These are phyloP conservation scores for Pleurotus giganteus DNA, from an alignment of 768 basidiomycete species.

Conservation along the genomic window DNA sequence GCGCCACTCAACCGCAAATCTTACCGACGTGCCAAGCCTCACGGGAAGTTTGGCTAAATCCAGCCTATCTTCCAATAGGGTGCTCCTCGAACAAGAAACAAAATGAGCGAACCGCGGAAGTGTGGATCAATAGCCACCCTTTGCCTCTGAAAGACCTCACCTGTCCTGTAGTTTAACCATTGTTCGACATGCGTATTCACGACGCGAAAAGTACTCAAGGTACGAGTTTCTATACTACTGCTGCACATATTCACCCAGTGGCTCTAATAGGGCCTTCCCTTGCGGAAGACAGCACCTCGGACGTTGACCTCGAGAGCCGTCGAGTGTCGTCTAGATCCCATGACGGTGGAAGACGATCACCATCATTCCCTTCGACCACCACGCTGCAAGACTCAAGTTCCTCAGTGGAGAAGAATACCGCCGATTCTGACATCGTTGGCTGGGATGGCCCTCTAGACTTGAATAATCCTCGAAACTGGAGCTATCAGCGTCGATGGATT, in stretches of 20 bases:
- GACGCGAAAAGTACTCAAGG: background rate
- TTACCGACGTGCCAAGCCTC: background rate
- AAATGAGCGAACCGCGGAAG: background rate
- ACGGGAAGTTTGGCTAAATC: background rate
- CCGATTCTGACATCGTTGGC: constrained; percentile 17
- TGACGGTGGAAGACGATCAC: background rate
- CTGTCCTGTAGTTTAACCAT: background rate
- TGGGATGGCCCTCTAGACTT: constrained; percentile 29
- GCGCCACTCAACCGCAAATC: background rate
- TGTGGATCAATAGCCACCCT: background rate
- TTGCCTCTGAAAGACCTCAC: background rate
- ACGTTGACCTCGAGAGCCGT: too few species aligned
- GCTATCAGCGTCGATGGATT: constrained; percentile 42
- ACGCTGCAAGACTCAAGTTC: background rate
- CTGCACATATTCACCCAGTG: background rate
- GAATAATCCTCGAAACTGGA: constrained; percentile 41
- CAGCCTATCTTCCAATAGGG: background rate
- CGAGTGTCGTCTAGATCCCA: too few species aligned
- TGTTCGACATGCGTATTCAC: background rate
- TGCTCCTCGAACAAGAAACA: background rate
- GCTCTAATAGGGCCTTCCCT: background rate
- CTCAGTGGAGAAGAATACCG: background rate
- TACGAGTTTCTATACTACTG: background rate
- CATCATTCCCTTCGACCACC: background rate
- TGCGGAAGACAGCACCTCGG: background rate